Base-by-base conservation (phyloP, 2,329 filamentous ascomycete species). In the Dactylellina cionopaga region DNA sequence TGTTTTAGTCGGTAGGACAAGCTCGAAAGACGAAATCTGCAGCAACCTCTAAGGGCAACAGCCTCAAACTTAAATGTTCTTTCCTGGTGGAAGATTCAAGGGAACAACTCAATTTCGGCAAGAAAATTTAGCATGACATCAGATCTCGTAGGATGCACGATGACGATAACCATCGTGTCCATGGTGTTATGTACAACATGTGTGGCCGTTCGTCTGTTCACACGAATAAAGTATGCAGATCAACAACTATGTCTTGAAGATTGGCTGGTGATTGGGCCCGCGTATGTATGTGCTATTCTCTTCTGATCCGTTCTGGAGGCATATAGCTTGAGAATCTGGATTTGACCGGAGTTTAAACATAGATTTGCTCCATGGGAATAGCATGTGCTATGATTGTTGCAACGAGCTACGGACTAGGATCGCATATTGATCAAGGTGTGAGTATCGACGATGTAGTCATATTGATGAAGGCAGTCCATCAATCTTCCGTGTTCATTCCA, bases 191-290 rank as follows among this genome's bases (percentile, higher is more conserved):
- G 56, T 44, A 60, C 56, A 7, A 33, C 27, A 27, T 41, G 43
- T 15, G 43, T 49, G 11, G 56, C 43, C 24, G 41, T 44, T 22
- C 10, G 56, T 9, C 19, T 60, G 22, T 60, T 49, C 56, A 39
- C 43, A 19, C 56, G 56, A 11, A 11, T 60, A 15, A 27, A n/a
- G 10, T 60, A 35, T 60, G 22, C n/a, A n/a, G n/a, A n/a, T n/a
- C n/a, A n/a, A n/a, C n/a, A n/a, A n/a, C n/a, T n/a, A n/a, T n/a
- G n/a, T n/a, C n/a, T n/a, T n/a, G n/a, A n/a, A n/a, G n/a, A n/a
- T n/a, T n/a, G n/a, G n/a, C n/a, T n/a, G n/a, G 29, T 60, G 17
- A 60, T 60, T 27, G 56, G 56, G 22, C 56, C 56, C 11, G 56
- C 56, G 31, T 60, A 60, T 60, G 56, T 60, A 49, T 19, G 56